Percentiles rank a stretch among this genome's conserved stretches.
These are phyloP conservation scores for Paxillus ammoniavirescens DNA, from an alignment of 768 basidiomycete genomes.

Conservation along the genomic window DNA sequence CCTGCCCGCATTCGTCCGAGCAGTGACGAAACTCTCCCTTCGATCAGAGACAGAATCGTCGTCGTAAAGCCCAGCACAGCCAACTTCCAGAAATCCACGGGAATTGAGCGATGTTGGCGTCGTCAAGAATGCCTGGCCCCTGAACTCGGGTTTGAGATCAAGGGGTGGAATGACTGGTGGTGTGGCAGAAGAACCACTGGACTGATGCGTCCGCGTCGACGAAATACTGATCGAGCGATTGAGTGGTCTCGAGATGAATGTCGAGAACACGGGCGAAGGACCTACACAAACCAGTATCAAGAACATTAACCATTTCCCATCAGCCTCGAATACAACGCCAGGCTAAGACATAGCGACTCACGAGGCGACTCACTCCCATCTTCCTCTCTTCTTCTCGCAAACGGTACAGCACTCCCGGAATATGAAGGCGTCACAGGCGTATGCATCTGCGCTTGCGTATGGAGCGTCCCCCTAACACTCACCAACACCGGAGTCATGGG, in stretches of 20 bases:
- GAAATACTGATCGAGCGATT: conserved; percentile 66
- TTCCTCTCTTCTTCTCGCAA: conserved; percentile 27
- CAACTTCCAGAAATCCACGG: conserved; percentile 21
- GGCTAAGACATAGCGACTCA: conserved; percentile 30
- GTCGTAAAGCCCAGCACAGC: conserved; percentile 25
- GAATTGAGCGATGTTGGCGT: conserved; percentile 27
- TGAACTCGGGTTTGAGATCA: conserved; percentile 56
- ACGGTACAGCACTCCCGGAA: conserved; percentile 20
- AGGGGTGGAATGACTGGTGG: conserved; percentile 57
- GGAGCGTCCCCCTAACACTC: conserved; percentile 11
- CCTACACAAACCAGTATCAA: conserved; percentile 26
- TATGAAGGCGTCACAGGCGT: conserved; percentile 22
- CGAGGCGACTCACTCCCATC: conserved; percentile 36
- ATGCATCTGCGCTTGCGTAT: conserved; percentile 15
- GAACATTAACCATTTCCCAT: conserved; percentile 3
- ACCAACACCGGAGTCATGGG: conserved; percentile 27
- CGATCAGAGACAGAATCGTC: conserved; percentile 48
- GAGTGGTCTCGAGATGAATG: conserved; percentile 62
- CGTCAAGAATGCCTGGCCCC: conserved; percentile 29
- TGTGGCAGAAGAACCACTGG: conserved; percentile 37
- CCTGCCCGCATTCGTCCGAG: conserved; percentile 27
- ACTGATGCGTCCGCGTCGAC: conserved; percentile 58
- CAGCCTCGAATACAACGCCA: neutral
- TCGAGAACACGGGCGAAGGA: conserved; percentile 48
- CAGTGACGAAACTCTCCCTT: conserved; percentile 59